Percentiles rank a stretch among this genome's conserved stretches.
Conservation (phyloP, 148 eudicot species). For the Euryodendron excelsum region DNA sequence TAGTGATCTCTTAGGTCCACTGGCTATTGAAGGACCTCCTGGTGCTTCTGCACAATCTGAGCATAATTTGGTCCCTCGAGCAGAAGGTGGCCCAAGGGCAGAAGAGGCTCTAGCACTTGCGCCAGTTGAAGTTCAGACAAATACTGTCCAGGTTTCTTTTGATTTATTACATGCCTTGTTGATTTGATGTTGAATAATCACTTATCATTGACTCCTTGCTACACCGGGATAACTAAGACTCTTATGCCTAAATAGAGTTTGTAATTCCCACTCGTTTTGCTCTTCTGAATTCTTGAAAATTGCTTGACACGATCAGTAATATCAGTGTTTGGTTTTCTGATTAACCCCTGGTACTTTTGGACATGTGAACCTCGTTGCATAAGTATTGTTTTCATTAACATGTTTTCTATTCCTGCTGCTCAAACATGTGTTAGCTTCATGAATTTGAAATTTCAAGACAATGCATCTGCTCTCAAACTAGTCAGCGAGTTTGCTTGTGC, state of each 20-base stretch:
- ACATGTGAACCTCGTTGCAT: background rate
- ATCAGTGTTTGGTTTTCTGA: background rate
- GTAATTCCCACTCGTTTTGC: background rate
- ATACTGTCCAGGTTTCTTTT: conserved; percentile 67
- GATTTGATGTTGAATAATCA: background rate
- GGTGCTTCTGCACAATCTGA: conserved; percentile 48
- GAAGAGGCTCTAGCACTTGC: conserved; percentile 76
- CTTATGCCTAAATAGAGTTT: background rate
- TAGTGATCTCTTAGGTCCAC: conserved; percentile 87
- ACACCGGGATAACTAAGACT: background rate
- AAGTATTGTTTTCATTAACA: background rate
- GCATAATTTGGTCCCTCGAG: conserved; percentile 38
- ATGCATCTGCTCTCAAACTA: background rate
- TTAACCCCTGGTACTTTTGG: background rate
- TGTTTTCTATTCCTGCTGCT: background rate
- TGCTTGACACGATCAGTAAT: background rate
- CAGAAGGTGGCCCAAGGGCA: conserved; percentile 36
- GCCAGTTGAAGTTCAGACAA: conserved; percentile 63
- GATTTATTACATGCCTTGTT: background rate
- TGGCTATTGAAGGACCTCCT: conserved; percentile 91
- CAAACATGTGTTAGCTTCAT: background rate
- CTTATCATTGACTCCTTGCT: background rate
- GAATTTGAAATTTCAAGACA: background rate
- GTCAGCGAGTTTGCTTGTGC: background rate
- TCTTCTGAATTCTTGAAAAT: background rate